Evolutionary conservation across 2,329 filamentous ascomycete genomes (phyloP).

Genomic region (Fonsecaea pedrosoi): DNA sequence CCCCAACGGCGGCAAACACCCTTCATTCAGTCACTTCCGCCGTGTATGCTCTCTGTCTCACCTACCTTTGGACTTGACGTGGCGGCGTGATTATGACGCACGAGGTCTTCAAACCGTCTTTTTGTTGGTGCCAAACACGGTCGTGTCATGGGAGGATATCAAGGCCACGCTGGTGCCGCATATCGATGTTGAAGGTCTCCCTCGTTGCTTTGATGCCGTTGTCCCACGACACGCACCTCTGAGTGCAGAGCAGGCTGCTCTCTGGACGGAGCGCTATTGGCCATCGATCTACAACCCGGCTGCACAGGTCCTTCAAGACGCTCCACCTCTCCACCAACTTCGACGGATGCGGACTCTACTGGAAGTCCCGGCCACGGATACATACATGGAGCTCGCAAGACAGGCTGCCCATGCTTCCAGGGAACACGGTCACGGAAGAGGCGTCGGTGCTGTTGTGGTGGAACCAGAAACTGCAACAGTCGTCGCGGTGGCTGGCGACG

Average conservation of each 20-base stretch:
- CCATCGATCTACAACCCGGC: constrained; percentile 55
- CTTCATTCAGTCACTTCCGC: constrained; percentile 43
- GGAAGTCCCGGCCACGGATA: constrained; percentile 43
- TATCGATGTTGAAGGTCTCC: constrained; percentile 48
- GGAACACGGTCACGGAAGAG: constrained; percentile 47
- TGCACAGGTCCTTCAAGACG: constrained; percentile 50
- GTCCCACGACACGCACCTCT: constrained; percentile 53
- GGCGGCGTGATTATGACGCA: constrained; percentile 39
- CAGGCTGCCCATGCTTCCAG: constrained; percentile 49
- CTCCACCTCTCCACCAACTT: constrained; percentile 51
- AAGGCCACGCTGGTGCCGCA: constrained; percentile 45
- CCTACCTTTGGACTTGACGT: constrained; percentile 38
- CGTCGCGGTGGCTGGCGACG: constrained; percentile 54
- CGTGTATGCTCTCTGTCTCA: constrained; percentile 37
- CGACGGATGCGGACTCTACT: constrained; percentile 46
- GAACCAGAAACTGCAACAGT: constrained; percentile 51
- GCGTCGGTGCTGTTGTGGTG: constrained; percentile 54
- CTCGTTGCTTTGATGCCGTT: constrained; percentile 40
- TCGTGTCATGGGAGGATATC: constrained; percentile 41
- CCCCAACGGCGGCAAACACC: constrained; percentile 48
- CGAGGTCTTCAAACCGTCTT: constrained; percentile 47
- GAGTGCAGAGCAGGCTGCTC: constrained; percentile 49
- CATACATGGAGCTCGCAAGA: constrained; percentile 50
- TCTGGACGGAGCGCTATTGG: constrained; percentile 52
- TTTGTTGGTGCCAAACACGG: constrained; percentile 51